Evolutionary conservation across 2,329 filamentous ascomycete species (phyloP), one percentile per base, ranked within the genome.

Genomic region (Chaetomium sp.): DNA sequence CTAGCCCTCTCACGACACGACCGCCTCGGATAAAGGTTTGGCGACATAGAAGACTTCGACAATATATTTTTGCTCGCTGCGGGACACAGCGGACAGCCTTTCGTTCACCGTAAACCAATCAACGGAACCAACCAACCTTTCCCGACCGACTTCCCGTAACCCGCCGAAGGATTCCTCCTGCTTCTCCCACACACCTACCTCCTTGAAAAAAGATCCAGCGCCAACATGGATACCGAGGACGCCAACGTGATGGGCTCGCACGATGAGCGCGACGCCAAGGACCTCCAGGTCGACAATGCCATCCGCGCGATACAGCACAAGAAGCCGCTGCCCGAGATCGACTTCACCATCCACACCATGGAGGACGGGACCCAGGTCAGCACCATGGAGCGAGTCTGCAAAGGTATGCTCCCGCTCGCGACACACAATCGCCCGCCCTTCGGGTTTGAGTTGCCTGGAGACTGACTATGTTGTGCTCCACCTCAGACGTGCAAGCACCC

Each of bases 341-440:
- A 99, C 82, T 99, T 99, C 78, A 96, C 92, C 63, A 88, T 99
- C 75, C 95, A 99, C 79, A 95, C 91, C 68, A 97, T 98, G 94
- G 95, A 99, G 78, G 95, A 99, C 83, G 92, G 92, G 75, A 89
- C 87, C 61, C 92, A 97, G 81, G 95, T 99, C 76, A 98, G 87
- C 87, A 99, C 95, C 68, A 81, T 90, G 77, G 95, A 99, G 81
- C 87, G 95, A 77, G 95, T 99, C 67, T 97, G 94, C 85, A 99
- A 98, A 93, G 95, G 95, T 98, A 86, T 69, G 79, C 23, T n/a
- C 63, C 62, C 61, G 19, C 38, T 12, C 51, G 35, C 38, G 12
- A 31, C 60, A 51, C 60, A 56, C 57, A 33, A 42, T 38, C 31
- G 27, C 13, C 47, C 55, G 13, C 25, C 35, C 42, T 56, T 23